Conservation (phyloP, 202 grass and related monocot genomes). For the Eragrostis tef region DNA sequence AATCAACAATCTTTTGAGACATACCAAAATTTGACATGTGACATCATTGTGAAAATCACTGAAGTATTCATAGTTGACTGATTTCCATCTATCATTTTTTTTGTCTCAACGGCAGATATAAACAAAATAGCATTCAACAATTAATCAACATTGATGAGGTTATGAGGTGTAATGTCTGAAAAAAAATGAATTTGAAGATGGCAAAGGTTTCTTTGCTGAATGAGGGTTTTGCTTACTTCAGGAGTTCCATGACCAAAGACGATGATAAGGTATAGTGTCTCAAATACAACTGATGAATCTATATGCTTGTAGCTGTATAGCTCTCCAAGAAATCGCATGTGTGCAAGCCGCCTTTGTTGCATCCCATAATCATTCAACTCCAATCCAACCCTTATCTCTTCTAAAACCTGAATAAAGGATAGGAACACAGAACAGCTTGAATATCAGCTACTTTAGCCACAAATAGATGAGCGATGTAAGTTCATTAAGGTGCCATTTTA, state of each 20-base stretch:
- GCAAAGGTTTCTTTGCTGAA: constrained; percentile 34
- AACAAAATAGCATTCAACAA: constrained; percentile 20
- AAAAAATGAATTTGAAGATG: constrained; percentile 13
- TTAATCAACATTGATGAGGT: constrained; percentile 12
- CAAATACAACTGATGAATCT: constrained; percentile 88
- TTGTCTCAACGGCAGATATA: constrained; percentile 35
- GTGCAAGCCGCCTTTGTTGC: constrained; percentile 75
- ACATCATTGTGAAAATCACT: neutral
- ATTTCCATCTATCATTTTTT: neutral
- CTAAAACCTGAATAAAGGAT: constrained; percentile 71
- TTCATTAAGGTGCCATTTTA: neutral
- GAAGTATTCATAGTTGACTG: neutral
- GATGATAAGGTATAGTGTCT: constrained; percentile 89
- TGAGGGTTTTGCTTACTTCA: constrained; percentile 70
- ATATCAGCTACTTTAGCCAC: constrained; percentile 19
- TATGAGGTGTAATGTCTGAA: neutral
- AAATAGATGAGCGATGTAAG: neutral
- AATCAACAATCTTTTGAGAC: neutral
- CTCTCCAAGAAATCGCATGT: constrained; percentile 95
- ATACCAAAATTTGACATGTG: constrained; percentile 28
- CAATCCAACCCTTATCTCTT: constrained; percentile 89
- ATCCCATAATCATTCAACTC: constrained; percentile 91
- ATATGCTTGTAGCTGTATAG: constrained; percentile 93
- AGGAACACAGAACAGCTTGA: constrained; percentile 38
- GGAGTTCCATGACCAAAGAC: constrained; percentile 78